phyloP scores from a whole-genome alignment of 345 rosid species.

The Hirschfeldia incana region DNA sequence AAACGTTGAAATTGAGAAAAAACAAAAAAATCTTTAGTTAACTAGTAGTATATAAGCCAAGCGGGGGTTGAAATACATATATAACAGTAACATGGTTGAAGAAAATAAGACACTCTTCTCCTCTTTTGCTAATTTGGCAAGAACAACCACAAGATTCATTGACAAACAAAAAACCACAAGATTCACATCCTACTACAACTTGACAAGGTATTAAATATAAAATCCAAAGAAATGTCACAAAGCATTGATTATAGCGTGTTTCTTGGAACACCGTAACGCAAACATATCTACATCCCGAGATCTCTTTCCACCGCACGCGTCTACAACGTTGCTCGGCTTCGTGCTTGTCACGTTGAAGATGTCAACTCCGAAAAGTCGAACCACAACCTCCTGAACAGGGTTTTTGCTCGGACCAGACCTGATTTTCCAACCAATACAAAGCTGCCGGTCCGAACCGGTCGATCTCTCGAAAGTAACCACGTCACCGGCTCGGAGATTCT shows the following conservation, averaged over 20 bases:
- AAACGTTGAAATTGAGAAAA: background rate
- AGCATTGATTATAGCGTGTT: constrained; percentile 62
- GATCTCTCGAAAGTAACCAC: constrained; percentile 74
- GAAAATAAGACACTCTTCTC: background rate
- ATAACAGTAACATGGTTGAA: background rate
- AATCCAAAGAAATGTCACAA: constrained; percentile 48
- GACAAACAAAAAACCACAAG: background rate
- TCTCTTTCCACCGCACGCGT: constrained; percentile 57
- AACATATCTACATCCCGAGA: constrained; percentile 55
- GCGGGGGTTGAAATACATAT: background rate
- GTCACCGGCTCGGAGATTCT: constrained; percentile 77
- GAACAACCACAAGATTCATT: background rate
- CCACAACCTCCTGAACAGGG: constrained; percentile 27
- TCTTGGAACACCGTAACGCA: constrained; percentile 59
- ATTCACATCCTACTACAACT: constrained; percentile 11
- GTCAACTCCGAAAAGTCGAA: constrained; percentile 58
- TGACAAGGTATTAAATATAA: background rate
- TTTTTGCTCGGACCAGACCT: constrained; percentile 31
- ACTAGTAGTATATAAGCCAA: background rate
- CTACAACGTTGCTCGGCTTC: constrained; percentile 49
- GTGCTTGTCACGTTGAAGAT: constrained; percentile 55
- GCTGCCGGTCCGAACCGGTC: constrained; percentile 64
- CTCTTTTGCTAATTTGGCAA: background rate
- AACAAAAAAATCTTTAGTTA: background rate
- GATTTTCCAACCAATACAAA: constrained; percentile 60